Evolutionary conservation across 192 early-diverging fungal species (phyloP).

Genomic region (Chytriomyces confervae): DNA sequence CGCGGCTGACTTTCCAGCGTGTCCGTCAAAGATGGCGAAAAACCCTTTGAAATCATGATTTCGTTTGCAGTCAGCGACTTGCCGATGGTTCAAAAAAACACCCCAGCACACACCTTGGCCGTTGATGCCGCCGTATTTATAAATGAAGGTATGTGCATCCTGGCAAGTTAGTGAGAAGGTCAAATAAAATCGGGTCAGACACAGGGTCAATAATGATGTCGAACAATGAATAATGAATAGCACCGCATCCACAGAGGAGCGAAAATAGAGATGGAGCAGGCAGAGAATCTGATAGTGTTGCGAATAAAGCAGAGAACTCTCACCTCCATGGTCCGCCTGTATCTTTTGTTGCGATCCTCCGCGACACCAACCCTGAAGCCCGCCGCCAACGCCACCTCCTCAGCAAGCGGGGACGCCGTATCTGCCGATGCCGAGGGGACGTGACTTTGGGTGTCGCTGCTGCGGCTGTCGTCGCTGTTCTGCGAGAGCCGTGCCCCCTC

Average conservation of each 20-base stretch:
- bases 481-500: neutral
- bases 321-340: constrained; percentile 93
- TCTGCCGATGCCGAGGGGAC: neutral
- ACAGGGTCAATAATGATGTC: neutral
- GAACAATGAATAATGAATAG: no score
- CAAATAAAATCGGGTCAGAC: neutral
- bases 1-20: constrained; percentile 93
- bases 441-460: neutral
- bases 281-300: neutral
- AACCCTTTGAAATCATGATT: constrained; percentile 55
- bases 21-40: constrained; percentile 97
- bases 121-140: constrained; percentile 79
- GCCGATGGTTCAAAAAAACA: neutral
- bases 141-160: constrained; percentile 88
- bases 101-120: constrained; percentile 63
- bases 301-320: neutral
- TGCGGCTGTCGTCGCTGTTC: neutral
- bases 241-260: neutral
- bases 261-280: neutral
- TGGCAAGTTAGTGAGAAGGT: constrained; percentile 26
- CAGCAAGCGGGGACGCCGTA: neutral
- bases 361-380: constrained; percentile 75
- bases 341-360: constrained; percentile 89
- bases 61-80: neutral
- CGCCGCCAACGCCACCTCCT: neutral